Percentiles rank a stretch among this genome's conserved stretches.
These are phyloP conservation scores for Debaryomyces fabryi DNA, from an alignment of 1,139 yeast species.

Conservation along the genomic window DNA sequence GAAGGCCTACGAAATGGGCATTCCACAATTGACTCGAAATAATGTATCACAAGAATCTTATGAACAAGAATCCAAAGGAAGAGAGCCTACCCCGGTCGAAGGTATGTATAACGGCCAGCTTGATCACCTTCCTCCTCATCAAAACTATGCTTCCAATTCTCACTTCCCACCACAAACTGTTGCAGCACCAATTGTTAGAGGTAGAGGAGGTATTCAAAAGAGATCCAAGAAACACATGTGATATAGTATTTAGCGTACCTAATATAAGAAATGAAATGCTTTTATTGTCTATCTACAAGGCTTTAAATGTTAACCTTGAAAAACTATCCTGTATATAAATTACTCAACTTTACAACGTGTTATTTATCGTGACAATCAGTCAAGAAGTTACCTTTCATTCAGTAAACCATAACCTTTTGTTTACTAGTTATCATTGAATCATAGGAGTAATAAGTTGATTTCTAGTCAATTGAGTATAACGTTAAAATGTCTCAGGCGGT, in stretches of 20 bases:
- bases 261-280: not conserved
- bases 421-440: not conserved
- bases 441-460: not conserved
- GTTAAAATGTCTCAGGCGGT: slow-evolving; percentile 28
- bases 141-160: not conserved
- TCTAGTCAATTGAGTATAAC: slow-evolving; percentile 4
- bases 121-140: not conserved
- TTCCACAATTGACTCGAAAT: not conserved
- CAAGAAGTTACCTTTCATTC: not conserved
- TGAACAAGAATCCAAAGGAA: slow-evolving; percentile 1
- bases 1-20: not conserved
- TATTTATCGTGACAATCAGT: not conserved
- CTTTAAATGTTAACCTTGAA: not conserved
- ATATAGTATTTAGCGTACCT: not conserved
- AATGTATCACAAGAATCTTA: slow-evolving; percentile 1
- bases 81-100: slow-evolving; percentile 1
- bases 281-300: not conserved
- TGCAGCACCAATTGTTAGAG: slow-evolving; percentile 41
- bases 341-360: slow-evolving; percentile 4
- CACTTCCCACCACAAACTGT: not conserved
- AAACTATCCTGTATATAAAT: slow-evolving; percentile 2
- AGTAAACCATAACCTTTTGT: not conserved
- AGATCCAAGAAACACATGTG: slow-evolving; percentile 42
- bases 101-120: not conserved
- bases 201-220: slow-evolving; percentile 55